Conservation (phyloP, 2,329 filamentous ascomycete genomes). For the Thelonectria rubi region DNA sequence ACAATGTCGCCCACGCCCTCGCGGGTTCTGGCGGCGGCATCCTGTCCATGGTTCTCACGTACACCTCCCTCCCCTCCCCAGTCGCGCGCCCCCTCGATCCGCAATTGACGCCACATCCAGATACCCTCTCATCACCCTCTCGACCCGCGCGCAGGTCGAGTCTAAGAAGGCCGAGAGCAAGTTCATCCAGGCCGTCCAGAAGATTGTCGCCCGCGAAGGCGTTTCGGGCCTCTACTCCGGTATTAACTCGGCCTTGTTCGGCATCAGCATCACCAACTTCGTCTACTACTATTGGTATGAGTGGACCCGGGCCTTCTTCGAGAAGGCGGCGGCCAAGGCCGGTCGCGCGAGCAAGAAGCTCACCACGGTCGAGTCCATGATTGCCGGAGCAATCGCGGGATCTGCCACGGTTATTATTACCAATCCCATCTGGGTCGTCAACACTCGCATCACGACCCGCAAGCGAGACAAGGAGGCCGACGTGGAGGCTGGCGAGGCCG, state of each 20-base stretch:
- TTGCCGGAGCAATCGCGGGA: conserved; percentile 91
- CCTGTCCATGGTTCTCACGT: conserved; percentile 95
- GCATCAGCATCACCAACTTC: conserved; percentile 98
- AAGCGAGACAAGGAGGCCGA: conserved; percentile 64
- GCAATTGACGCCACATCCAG: conserved; percentile 53
- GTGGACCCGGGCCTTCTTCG: conserved; percentile 91
- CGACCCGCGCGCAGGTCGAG: conserved; percentile 96
- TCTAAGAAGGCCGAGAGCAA: conserved; percentile 90
- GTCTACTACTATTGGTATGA: conserved; percentile 99
- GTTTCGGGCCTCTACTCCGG: conserved; percentile 90
- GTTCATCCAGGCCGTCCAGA: conserved; percentile 82
- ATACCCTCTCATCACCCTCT: conserved; percentile 96
- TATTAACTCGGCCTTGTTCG: conserved; percentile 92
- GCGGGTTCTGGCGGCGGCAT: conserved; percentile 93
- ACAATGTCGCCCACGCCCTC: conserved; percentile 96
- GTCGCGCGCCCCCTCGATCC: background rate
- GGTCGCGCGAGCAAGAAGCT: conserved; percentile 82
- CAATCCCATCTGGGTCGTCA: conserved; percentile 99
- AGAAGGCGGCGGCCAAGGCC: conserved; percentile 75
- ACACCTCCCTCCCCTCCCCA: conserved; percentile 36
- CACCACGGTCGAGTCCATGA: conserved; percentile 92
- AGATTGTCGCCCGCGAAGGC: conserved; percentile 92
- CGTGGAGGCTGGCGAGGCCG: conserved; percentile 50
- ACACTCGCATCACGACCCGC: conserved; percentile 96
- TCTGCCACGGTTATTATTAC: conserved; percentile 94